Base-by-base conservation (phyloP, 176 grass and related monocot species). In the Thinopyrum elongatum region DNA sequence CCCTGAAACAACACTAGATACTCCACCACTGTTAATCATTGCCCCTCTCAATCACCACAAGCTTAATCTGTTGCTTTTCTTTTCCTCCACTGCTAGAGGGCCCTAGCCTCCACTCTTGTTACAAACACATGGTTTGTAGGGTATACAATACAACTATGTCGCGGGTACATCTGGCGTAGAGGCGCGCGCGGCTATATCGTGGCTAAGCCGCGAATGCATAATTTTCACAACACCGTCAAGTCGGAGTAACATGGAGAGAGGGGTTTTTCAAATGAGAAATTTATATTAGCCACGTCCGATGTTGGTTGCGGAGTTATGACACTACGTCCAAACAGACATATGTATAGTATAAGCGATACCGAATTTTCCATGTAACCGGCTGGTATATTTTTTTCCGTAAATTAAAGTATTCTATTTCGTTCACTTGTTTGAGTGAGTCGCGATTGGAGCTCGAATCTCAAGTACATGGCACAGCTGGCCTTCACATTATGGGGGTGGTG, bases 371-470 rank as follows among this genome's bases (percentile, higher is more conserved):
- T 65, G 60, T 19, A 41, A n/a, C 9, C 2, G 7, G 6, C 5
- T 22, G 9, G 14, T 42, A 10, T 80, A 4, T 3, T 64, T 65
- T 8, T 57, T 33, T 0, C 2, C 6, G 0, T 21, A 57, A 57
- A 57, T 58, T 4, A 57, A 34, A 77, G 17, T 8, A 77, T 30
- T 65, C 16, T 8, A 39, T 12, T 44, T 5, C 7, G 35, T 29
- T 53, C 29, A 17, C 79, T n/a, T 31, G 11, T 81, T 68, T 7
- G 16, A 10, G 39, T 76, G 59, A 64, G 64, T 65, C 71, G 14
- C 71, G 14, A 29, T 49, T 75, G 72, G 82, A 49, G 70, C 21
- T 76, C 71, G 71, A 65, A 84, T 63, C 82, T 84, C 82, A 84
- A 23, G 70, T 17, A 64, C 57, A 74, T 64, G 70, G 82, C 82